A percentile compares a stretch with the other conserved stretches of the same genome.
Conservation (phyloP, 345 rosid species). For the Draba incana region DNA sequence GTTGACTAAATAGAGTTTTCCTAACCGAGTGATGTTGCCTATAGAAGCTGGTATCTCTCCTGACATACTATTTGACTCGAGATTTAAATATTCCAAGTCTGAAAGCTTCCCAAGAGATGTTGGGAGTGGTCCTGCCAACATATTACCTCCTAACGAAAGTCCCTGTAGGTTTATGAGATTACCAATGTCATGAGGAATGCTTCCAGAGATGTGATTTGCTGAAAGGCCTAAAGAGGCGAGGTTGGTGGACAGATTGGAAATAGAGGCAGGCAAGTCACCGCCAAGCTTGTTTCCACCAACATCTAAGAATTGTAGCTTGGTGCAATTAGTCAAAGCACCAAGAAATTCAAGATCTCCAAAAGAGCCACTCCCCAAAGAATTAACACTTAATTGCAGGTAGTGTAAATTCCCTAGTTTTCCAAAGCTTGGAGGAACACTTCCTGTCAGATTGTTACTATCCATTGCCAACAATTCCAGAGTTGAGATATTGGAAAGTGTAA, state of each 20-base stretch:
- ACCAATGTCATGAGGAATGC: not conserved
- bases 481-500: not conserved
- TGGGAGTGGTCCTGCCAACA: not conserved
- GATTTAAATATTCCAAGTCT: rapidly evolving
- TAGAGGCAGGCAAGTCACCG: not conserved
- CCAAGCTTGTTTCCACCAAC: not conserved
- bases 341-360: conserved; percentile 17
- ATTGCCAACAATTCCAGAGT: not conserved
- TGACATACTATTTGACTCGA: not conserved
- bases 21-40: conserved; percentile 7
- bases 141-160: rapidly evolving
- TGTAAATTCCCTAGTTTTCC: not conserved
- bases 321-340: conserved; percentile 3
- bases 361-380: conserved; percentile 10
- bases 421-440: conserved; percentile 6
- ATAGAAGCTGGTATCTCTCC: conserved; percentile 3
- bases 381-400: rapidly evolving
- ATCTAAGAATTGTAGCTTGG: rapidly evolving
- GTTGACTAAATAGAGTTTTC: not conserved
- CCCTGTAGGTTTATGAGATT: not conserved
- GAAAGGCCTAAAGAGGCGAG: rapidly evolving
- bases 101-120: not conserved
- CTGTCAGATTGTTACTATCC: not conserved
- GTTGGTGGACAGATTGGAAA: not conserved
- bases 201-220: not conserved